Evolutionary conservation across 352 stramenopile species (phyloP).

Genomic region (Phytopythium sindhum): DNA sequence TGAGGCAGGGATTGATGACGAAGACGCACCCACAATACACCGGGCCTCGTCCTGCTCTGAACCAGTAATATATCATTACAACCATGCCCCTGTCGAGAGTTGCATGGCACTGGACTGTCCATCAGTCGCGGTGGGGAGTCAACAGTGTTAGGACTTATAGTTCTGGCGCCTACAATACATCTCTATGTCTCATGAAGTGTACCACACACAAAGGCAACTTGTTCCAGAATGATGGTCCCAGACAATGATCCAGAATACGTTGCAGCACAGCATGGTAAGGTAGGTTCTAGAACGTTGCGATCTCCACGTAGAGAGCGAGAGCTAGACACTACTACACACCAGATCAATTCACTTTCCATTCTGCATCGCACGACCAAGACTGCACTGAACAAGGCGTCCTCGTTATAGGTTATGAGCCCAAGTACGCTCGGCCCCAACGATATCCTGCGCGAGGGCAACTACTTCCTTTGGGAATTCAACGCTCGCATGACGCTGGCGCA

Average conservation of each 20-base stretch:
- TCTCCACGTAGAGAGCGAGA: no score
- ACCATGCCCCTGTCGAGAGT: background rate
- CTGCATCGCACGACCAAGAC: no score
- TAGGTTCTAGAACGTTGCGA: background rate
- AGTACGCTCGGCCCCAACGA: conserved; percentile 4
- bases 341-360: background rate
- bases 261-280: background rate
- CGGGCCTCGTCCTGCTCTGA: background rate
- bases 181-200: background rate
- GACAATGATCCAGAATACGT: background rate
- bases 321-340: background rate
- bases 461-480: conserved; percentile 12
- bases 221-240: background rate
- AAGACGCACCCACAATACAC: background rate
- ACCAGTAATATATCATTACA: background rate
- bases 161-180: background rate
- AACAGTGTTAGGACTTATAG: background rate
- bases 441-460: conserved; percentile 7
- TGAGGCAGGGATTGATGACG: background rate
- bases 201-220: background rate
- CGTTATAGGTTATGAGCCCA: conserved; percentile 13
- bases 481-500: conserved; percentile 7
- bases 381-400: no score
- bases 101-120: background rate
- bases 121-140: background rate